Base-by-base conservation (phyloP, 202 grass and related monocot species). In the Eragrostis tef region DNA sequence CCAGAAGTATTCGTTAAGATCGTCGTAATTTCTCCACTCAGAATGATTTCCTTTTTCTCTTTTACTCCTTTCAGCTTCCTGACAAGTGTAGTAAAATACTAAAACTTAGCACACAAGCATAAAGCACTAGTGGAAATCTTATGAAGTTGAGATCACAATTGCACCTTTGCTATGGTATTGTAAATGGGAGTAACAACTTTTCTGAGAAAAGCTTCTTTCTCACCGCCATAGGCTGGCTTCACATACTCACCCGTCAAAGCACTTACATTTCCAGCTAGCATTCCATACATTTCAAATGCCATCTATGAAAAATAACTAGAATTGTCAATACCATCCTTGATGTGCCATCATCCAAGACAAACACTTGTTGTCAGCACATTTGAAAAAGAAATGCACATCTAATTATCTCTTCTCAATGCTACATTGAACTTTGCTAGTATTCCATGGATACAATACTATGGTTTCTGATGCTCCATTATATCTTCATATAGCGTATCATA, bases 1-100 rank as follows among this genome's bases (percentile, higher is more conserved):
- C 94, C 94, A 98, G 82, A 98, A 98, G 84, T 94, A 94, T 93
- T 98, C 94, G 66, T 98, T 98, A 71, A 98, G 87, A 83, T 98
- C 94, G 16, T 98, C 94, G 15, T 98, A 98, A 72, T 98, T 98
- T 94, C 94, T 94, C 94, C 94, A 98, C 79, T 93, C 86, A 77
- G 88, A 94, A 89, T 94, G 90, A 49, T 93, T 98, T 68, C 92
- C 87, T 81, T 83, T 91, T 73, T 87, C 82, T 53, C 70, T 91
- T 84, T 91, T 91, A 71, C 94, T 93, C 85, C 87, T 93, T 84
- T 87, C 86, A 90, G 92, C 92, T 93, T 98, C 94, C 94, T 98
- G 69, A 79, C 67, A 25, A 73, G 15, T 72, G 25, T 54, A 51
- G 27, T 19, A 22, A 71, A 86, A 73, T 80, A n/a, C 9, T 53